Base-by-base conservation (phyloP, 1,139 yeast species). In the Nadsonia starkeyi-henricii region DNA sequence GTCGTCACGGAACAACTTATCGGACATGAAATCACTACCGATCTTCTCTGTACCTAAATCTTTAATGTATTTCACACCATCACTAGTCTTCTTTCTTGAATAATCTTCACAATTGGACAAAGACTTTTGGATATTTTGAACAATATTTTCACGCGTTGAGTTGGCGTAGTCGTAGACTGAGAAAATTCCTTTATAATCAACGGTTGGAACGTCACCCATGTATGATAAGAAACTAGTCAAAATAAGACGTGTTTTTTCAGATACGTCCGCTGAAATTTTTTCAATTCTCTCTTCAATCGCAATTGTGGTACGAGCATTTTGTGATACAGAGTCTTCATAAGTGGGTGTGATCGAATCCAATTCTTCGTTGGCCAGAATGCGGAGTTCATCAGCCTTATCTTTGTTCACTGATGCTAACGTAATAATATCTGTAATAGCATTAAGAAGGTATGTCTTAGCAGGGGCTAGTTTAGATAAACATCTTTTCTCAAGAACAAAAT, bases 381-480 rank as follows among this genome's bases (percentile, higher is more conserved):
- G 65, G 19, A 57, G 52, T 39, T 54, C 51, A n/a, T 55, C 57
- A 23, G 56, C 55, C 55, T 82, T 79, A 1, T 61, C 59, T 18
- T 66, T 57, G 52, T 80, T 70, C n/a, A 77, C 70, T 13, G 17
- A 12, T 13, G 39, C 4, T 3, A 33, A 15, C 15, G 17, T 33
- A 26, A 70, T 66, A 48, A 78, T 73, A 58, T 91, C 91, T 28
- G 77, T 67, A 46, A 89, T 62, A 61, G 93, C 99, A 18, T 65
- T 64, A 46, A 85, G 72, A 39, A 91, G 67, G 58, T 84, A 93
- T 20, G 82, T 88, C 61, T 89, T 88, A 0, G 96, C 97, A 0
- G 99, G 99, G 43, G 86, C 75, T 21, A 93, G 70, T 63, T 93
- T 93, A 0, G 97, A 88, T 18, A 85, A 66, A 0, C 96, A 80